These are phyloP conservation scores for Podospora conica DNA, from an alignment of 495 filamentous ascomycete genomes.

Conservation along the genomic window DNA sequence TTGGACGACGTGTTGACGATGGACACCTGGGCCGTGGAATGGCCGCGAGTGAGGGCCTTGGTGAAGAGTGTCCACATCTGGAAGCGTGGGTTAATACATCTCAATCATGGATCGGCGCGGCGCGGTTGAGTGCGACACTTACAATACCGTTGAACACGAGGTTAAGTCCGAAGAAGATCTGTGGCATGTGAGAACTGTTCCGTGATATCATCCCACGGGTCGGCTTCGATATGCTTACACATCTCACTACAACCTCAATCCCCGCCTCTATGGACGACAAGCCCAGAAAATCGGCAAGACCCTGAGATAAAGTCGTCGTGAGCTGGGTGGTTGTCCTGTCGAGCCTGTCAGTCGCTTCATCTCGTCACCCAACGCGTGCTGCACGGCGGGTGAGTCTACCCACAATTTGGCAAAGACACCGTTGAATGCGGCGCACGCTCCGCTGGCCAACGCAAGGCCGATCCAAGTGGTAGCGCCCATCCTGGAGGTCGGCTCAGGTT, in stretches of 20 bases:
- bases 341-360: background rate
- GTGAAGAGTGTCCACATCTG: conserved; percentile 88
- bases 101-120: background rate
- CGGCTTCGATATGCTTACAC: conserved; percentile 45
- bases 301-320: conserved; percentile 61
- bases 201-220: background rate
- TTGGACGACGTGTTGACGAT: conserved; percentile 92
- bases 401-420: conserved; percentile 96
- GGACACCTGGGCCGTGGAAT: conserved; percentile 82
- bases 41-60: conserved; percentile 72
- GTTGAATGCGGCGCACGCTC: conserved; percentile 87
- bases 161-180: conserved; percentile 86
- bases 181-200: background rate
- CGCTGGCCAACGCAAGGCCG: conserved; percentile 73
- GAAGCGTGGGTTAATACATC: conserved; percentile 5
- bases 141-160: conserved; percentile 78
- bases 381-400: conserved; percentile 20
- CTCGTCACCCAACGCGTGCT: background rate
- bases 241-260: conserved; percentile 61
- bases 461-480: conserved; percentile 50
- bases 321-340: conserved; percentile 79
- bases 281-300: conserved; percentile 56
- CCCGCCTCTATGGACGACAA: conserved; percentile 44
- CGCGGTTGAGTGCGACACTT: conserved; percentile 20
- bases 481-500: background rate